Evolutionary conservation across 768 basidiomycete species (phyloP).

Genomic region (Floccularia luteovirens): DNA sequence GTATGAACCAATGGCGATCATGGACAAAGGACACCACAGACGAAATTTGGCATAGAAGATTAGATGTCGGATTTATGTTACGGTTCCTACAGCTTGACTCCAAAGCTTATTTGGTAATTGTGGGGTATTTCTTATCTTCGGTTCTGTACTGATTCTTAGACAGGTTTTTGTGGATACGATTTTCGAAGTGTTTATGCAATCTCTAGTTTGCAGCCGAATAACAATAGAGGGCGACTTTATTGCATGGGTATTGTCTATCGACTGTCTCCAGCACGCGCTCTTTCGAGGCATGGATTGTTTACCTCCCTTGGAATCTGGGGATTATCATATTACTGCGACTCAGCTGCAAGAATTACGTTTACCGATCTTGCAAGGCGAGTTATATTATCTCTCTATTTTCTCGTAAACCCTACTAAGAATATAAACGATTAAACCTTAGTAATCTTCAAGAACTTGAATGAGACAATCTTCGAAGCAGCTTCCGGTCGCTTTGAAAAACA

Average conservation of each 20-base stretch:
- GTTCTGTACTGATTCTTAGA: background rate
- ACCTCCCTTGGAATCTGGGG: slow-evolving; percentile 11
- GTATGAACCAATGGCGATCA: background rate
- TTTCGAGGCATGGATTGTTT: slow-evolving; percentile 23
- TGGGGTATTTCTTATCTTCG: background rate
- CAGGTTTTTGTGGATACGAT: slow-evolving; percentile 31
- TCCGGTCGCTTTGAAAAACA: slow-evolving; percentile 12
- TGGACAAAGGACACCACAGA: slow-evolving; percentile 1
- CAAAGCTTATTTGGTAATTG: slow-evolving; percentile 47
- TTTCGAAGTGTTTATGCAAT: slow-evolving; percentile 44
- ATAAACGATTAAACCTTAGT: slow-evolving; percentile 26
- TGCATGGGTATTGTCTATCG: slow-evolving; percentile 49
- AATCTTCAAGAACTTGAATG: slow-evolving; percentile 35
- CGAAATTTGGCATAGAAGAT: slow-evolving; percentile 26
- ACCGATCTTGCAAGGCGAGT: slow-evolving; percentile 19
- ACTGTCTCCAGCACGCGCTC: slow-evolving; percentile 45
- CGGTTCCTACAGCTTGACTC: slow-evolving; percentile 50
- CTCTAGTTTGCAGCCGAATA: slow-evolving; percentile 36
- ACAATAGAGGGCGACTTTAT: slow-evolving; percentile 55
- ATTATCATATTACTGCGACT: slow-evolving; percentile 19
- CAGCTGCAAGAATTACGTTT: slow-evolving; percentile 25
- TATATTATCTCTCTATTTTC: background rate
- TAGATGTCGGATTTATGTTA: slow-evolving; percentile 33
- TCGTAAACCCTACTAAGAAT: background rate
- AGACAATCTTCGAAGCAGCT: slow-evolving; percentile 20